Conservation (phyloP, 2,329 filamentous ascomycete genomes). For the Madurella fahalii region DNA sequence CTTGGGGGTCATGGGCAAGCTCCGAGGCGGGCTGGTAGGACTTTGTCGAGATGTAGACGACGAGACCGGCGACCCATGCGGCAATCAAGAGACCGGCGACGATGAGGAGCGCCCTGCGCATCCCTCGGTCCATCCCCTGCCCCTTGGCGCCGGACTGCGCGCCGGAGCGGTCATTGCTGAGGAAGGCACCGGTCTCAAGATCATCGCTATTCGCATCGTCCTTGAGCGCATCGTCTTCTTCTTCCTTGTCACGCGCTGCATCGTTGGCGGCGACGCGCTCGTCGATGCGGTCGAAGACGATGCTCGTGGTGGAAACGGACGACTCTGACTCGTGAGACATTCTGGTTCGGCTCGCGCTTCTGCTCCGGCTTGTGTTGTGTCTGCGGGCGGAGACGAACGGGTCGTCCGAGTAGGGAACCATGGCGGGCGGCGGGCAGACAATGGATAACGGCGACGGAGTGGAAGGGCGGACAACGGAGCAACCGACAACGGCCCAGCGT, state of each 20-base stretch:
- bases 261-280: constrained; percentile 41
- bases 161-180: constrained; percentile 34
- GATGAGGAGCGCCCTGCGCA: constrained; percentile 61
- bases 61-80: constrained; percentile 65
- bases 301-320: constrained; percentile 78
- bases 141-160: constrained; percentile 33
- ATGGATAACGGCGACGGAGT: background rate
- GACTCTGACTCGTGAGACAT: constrained; percentile 59
- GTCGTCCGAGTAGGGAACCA: constrained; percentile 22
- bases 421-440: background rate
- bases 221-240: constrained; percentile 46
- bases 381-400: constrained; percentile 11
- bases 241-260: constrained; percentile 33
- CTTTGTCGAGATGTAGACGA: constrained; percentile 61
- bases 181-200: constrained; percentile 52
- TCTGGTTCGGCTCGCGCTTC: constrained; percentile 25
- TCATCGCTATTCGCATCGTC: constrained; percentile 40
- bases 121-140: constrained; percentile 60
- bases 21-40: constrained; percentile 61
- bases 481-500: background rate
- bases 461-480: background rate
- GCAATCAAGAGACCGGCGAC: constrained; percentile 57
- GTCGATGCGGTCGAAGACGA: constrained; percentile 73
- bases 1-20: constrained; percentile 64
- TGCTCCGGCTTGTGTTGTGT: constrained; percentile 9